phyloP scores from a whole-genome alignment of 2,329 filamentous ascomycete genomes.

The Trichoderma citrinoviride region DNA sequence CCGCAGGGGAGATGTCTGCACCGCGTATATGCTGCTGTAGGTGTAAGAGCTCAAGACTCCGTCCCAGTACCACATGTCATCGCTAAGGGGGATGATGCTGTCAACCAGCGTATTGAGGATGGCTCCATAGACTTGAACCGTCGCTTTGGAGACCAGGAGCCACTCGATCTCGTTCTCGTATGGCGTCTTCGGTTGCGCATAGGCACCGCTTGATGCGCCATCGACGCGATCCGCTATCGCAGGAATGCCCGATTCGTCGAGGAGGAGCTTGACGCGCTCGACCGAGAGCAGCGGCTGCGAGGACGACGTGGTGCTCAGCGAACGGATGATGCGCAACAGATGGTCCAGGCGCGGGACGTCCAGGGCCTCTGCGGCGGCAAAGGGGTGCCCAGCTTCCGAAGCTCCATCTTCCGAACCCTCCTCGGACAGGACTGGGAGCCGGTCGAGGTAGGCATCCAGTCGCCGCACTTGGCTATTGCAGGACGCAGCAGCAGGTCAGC shows the following conservation, averaged over 20 bases:
- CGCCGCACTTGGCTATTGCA: slow-evolving; percentile 56
- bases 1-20: slow-evolving; percentile 78
- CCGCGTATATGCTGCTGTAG: slow-evolving; percentile 76
- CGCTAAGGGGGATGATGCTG: slow-evolving; percentile 76
- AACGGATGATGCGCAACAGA: slow-evolving; percentile 66
- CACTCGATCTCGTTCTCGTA: slow-evolving; percentile 83
- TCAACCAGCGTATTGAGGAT: slow-evolving; percentile 75
- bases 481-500: neutral
- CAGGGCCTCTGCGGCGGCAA: slow-evolving; percentile 42
- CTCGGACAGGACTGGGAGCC: slow-evolving; percentile 47
- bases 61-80: slow-evolving; percentile 96
- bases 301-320: slow-evolving; percentile 67
- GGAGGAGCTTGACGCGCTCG: slow-evolving; percentile 57
- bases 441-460: slow-evolving; percentile 64
- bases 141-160: slow-evolving; percentile 86
- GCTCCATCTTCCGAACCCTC: slow-evolving; percentile 43
- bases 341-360: slow-evolving; percentile 56
- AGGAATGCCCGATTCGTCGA: slow-evolving; percentile 61
- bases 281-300: slow-evolving; percentile 61
- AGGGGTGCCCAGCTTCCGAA: slow-evolving; percentile 36
- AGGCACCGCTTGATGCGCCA: slow-evolving; percentile 30
- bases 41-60: slow-evolving; percentile 76
- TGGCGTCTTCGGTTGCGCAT: slow-evolving; percentile 39
- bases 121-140: slow-evolving; percentile 83
- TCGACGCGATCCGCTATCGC: slow-evolving; percentile 39